Evolutionary conservation across 805 yeast genomes (phyloP), one percentile per base, ranked within the genome.

Genomic region (Isabelozyma heimii): DNA sequence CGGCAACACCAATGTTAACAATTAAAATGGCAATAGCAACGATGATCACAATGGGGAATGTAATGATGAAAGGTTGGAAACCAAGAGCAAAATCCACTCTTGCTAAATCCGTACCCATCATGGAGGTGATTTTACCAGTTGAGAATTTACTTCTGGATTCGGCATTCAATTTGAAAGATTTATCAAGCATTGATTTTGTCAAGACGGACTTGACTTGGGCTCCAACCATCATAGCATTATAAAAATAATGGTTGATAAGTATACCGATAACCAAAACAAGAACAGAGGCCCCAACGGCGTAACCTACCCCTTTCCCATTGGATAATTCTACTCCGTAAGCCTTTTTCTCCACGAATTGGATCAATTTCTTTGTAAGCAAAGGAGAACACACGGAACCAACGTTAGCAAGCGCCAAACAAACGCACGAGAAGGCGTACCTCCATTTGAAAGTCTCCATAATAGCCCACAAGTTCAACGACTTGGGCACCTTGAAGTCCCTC

Each of bases 31-130:
- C 88, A 39, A 87, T 72, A 30, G 87, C 78, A 50, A 87, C 81
- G 5, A 77, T 76, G 45, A 88, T 66, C 1, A 88, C 77, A 7
- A 85, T 70, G 0, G 91, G 90, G 60, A 88, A 80, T 12, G 83
- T 72, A 56, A 85, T 65, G 17, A 85, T 60, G 59, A 84, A 82
- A 4, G 87, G 87, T 58, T 84, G 82, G 53, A 84, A 85, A 4
- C 81, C 82, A n/a, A 83, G 65, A 8, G 91, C 90, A 55, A 87
- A 76, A 65, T 89, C 96, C 33, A 91, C 76, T 60, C 96, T 81
- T 13, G 91, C 79, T 37, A 90, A 71, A 62, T 91, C 97, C 2
- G 95, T 84, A 52, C 94, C 88, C 63, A 90, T 79, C 63, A 89
- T 67, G 8, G 91, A 83, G 28, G 96, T 88, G 48, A 91, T 78